Conservation (phyloP, 2,329 filamentous ascomycete species). For the Penicillium hesseltinei region DNA sequence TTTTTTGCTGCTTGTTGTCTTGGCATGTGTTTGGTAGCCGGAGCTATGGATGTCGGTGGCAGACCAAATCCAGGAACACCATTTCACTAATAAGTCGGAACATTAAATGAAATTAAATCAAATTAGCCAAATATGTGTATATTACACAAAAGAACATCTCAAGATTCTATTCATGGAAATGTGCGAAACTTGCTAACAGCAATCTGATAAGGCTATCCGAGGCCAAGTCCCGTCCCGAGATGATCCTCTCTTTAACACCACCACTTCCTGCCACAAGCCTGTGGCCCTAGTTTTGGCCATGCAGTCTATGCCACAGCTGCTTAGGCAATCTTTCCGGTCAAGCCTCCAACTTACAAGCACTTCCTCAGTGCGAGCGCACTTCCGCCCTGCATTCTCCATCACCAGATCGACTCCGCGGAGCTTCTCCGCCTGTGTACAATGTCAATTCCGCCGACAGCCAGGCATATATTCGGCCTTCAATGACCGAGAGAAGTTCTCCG, state of each 20-base stretch:
- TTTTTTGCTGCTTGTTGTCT: background rate
- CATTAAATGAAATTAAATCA: background rate
- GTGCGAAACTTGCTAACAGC: background rate
- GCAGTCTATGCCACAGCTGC: slow-evolving; percentile 42
- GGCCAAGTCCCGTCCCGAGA: slow-evolving; percentile 18
- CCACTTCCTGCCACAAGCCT: slow-evolving; percentile 16
- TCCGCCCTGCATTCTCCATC: slow-evolving; percentile 24
- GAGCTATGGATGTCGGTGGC: background rate
- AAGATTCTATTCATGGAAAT: background rate
- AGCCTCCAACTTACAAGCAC: slow-evolving; percentile 26
- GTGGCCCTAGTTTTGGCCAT: slow-evolving; percentile 33
- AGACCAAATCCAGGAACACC: background rate
- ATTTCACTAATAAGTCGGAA: background rate
- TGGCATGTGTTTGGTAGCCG: background rate
- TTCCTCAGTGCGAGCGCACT: slow-evolving; percentile 22
- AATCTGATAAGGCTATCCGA: slow-evolving; percentile 25
- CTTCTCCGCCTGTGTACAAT: slow-evolving; percentile 45
- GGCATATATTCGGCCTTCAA: slow-evolving; percentile 24
- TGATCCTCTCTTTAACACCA: slow-evolving; percentile 16
- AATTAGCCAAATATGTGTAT: too few relatives aligned
- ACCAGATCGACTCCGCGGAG: slow-evolving; percentile 24
- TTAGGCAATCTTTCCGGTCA: slow-evolving; percentile 39
- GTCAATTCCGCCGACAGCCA: slow-evolving; percentile 39
- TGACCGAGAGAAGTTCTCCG: slow-evolving; percentile 24
- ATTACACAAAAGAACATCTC: background rate